These are phyloP conservation scores for Diplotaxis tenuifolia DNA, from an alignment of 345 rosid species.

Conservation along the genomic window DNA sequence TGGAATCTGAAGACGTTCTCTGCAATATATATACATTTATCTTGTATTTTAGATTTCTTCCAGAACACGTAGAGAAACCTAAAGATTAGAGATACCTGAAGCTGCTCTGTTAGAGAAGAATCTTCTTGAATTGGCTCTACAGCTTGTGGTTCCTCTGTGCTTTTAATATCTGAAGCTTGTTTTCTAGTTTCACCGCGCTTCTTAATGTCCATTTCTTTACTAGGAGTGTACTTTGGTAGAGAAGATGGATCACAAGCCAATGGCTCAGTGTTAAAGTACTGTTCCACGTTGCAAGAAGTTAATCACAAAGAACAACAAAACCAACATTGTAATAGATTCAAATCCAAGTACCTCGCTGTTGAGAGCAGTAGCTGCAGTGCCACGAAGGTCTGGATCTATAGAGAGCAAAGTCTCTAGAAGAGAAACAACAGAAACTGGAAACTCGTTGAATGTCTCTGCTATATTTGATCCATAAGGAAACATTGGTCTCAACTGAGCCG, in stretches of 20 bases:
- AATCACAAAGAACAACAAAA: background rate
- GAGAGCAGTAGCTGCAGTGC: slow-evolving; percentile 73
- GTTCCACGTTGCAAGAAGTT: slow-evolving; percentile 16
- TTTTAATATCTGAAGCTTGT: slow-evolving; percentile 31
- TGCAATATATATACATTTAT: slow-evolving; percentile 17
- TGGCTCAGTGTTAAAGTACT: slow-evolving; percentile 73
- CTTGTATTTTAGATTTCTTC: background rate
- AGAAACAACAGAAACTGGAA: slow-evolving; percentile 56
- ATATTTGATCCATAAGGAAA: slow-evolving; percentile 65
- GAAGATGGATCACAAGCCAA: slow-evolving; percentile 81
- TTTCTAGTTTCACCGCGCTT: slow-evolving; percentile 58
- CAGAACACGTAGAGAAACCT: background rate
- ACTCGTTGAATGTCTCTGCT: slow-evolving; percentile 56
- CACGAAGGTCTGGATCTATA: slow-evolving; percentile 67
- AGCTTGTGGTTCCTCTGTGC: slow-evolving; percentile 11
- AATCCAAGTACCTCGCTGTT: slow-evolving; percentile 54
- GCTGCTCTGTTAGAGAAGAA: background rate
- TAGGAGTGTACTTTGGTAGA: slow-evolving; percentile 88
- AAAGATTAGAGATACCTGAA: slow-evolving; percentile 28
- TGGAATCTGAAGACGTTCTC: slow-evolving; percentile 18
- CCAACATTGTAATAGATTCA: background rate
- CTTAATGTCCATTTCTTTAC: slow-evolving; percentile 78
- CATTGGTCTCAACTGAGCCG: slow-evolving; percentile 69
- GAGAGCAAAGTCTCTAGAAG: slow-evolving; percentile 80
- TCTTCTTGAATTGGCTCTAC: slow-evolving; percentile 12